Percentiles rank a stretch among this genome's conserved stretches.
Conservation (phyloP, 1,284 basidiomycete genomes). For the Tausonia pullulans region DNA sequence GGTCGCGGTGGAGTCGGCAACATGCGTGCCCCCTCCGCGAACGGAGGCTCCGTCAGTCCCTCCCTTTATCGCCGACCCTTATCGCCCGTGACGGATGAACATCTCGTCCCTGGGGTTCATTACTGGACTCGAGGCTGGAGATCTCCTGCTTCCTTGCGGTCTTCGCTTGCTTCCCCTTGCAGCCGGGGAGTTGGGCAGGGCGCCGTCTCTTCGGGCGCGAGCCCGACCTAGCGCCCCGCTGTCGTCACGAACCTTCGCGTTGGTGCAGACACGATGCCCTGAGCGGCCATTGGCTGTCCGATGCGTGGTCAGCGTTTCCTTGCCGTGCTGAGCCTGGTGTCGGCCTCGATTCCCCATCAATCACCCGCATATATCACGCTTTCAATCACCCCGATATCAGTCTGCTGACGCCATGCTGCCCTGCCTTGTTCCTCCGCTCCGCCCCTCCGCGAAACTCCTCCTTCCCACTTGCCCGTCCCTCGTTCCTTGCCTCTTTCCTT, state of each 20-base stretch:
- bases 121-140: no score
- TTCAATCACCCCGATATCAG: neutral
- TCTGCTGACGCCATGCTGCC: neutral
- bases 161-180: no score
- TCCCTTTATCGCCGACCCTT: neutral
- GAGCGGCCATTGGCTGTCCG: neutral
- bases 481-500: neutral
- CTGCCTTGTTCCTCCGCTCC: neutral
- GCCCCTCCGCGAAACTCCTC: neutral
- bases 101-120: no score
- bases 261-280: neutral
- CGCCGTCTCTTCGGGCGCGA: no score
- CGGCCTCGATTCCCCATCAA: no score
- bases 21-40: neutral
- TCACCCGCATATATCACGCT: neutral
- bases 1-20: constrained; percentile 4
- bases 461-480: neutral
- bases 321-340: no score
- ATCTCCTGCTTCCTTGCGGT: no score
- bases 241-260: neutral
- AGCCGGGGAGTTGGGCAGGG: no score
- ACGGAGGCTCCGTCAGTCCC: neutral
- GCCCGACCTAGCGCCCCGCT: no score
- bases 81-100: neutral
- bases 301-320: no score